These are phyloP conservation scores for Coix lacrymajobi DNA, from an alignment of 176 grass and related monocot species.

Conservation along the genomic window DNA sequence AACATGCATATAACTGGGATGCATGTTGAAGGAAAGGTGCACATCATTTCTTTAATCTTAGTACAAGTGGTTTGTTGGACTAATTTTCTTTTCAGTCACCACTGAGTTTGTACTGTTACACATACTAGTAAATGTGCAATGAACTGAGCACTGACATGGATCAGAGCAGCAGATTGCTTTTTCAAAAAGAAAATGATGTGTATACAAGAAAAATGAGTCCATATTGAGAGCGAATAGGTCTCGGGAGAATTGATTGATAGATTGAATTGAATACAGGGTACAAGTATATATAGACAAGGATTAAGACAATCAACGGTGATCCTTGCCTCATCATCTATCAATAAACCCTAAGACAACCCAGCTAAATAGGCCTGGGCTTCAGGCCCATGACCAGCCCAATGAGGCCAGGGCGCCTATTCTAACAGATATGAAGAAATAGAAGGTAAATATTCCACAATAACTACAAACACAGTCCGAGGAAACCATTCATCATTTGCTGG, in stretches of 20 bases:
- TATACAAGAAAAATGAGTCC: background rate
- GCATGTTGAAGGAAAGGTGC: slow-evolving; percentile 94
- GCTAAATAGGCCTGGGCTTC: too few relatives aligned
- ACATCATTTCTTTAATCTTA: background rate
- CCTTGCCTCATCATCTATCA: too few relatives aligned
- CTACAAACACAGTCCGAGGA: too few relatives aligned
- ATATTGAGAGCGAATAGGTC: too few relatives aligned
- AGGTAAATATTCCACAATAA: background rate
- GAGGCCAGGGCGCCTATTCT: too few relatives aligned
- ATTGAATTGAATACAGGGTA: too few relatives aligned
- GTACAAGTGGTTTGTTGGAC: background rate
- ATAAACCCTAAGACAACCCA: too few relatives aligned
- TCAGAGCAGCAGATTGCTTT: background rate
- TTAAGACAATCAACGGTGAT: too few relatives aligned
- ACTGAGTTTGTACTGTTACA: background rate
- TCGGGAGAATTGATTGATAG: too few relatives aligned
- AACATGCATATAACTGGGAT: slow-evolving; percentile 95
- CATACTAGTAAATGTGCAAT: background rate
- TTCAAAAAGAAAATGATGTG: background rate
- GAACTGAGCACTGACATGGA: background rate
- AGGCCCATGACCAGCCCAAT: too few relatives aligned
- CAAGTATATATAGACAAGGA: too few relatives aligned
- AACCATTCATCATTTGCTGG: too few relatives aligned
- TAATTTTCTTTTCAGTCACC: background rate
- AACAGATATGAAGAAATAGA: slow-evolving; percentile 1